These are phyloP conservation scores for Aspergillus cristatus DNA, from an alignment of 495 filamentous ascomycete species.

Conservation along the genomic window DNA sequence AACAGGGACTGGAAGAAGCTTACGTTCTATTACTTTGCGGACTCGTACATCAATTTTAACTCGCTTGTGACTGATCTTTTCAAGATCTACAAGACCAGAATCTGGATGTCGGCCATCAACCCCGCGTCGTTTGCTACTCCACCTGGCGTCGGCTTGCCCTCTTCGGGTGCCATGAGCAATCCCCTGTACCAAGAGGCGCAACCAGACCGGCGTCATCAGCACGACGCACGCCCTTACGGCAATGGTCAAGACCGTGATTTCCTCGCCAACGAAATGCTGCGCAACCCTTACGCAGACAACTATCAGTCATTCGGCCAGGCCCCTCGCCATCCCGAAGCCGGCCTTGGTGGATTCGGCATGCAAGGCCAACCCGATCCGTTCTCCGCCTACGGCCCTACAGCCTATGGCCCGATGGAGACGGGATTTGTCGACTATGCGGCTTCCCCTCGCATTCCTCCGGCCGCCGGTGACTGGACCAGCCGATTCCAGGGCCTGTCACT, in stretches of 20 bases:
- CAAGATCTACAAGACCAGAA: conserved; percentile 97
- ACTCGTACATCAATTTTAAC: conserved; percentile 98
- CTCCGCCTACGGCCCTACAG: conserved; percentile 20
- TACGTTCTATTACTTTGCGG: conserved; percentile 97
- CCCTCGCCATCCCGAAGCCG: conserved; percentile 20
- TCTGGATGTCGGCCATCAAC: conserved; percentile 99
- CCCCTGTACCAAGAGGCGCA: conserved; percentile 24
- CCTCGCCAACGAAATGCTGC: conserved; percentile 23
- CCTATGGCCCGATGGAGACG: conserved; percentile 25
- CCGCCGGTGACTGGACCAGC: conserved; percentile 34
- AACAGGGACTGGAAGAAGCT: conserved; percentile 99
- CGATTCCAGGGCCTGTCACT: conserved; percentile 46
- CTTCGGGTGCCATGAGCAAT: conserved; percentile 16
- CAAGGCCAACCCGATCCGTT: conserved; percentile 26
- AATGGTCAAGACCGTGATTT: conserved; percentile 24
- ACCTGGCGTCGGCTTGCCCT: conserved; percentile 58
- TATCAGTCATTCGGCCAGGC: conserved; percentile 29
- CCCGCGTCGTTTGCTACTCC: conserved; percentile 89
- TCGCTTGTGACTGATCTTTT: conserved; percentile 93
- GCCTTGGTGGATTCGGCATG: conserved; percentile 12
- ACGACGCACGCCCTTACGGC: conserved; percentile 23
- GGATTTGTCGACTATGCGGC: conserved; percentile 28
- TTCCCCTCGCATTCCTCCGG: conserved; percentile 26
- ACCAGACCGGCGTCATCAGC: conserved; percentile 27
- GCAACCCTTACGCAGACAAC: conserved; percentile 26